Percentiles rank a stretch among this genome's conserved stretches.
phyloP scores from a whole-genome alignment of 495 filamentous ascomycete genomes.

The Glonium stellatum region DNA sequence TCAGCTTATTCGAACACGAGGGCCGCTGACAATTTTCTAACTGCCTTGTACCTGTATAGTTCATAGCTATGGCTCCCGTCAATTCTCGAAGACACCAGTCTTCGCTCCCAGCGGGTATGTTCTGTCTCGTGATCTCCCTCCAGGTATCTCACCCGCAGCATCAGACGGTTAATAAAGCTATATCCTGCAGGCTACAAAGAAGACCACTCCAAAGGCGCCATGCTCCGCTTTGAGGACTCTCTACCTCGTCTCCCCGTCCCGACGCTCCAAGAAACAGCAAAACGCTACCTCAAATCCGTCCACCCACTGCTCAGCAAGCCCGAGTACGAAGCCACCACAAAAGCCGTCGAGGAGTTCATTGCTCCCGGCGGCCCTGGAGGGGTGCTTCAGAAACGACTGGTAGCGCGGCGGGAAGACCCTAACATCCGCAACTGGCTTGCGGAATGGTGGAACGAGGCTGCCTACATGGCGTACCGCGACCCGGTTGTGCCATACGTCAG shows the following conservation, averaged over 20 bases:
- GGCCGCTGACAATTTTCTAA: conserved; percentile 3
- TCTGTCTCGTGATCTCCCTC: conserved; percentile 17
- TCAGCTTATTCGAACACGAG: not conserved
- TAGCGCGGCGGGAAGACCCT: conserved; percentile 75
- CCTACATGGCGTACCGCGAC: conserved; percentile 89
- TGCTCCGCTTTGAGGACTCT: conserved; percentile 95
- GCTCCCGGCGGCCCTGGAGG: conserved; percentile 74
- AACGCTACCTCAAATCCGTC: conserved; percentile 87
- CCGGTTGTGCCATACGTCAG: conserved; percentile 97
- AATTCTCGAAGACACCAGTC: conserved; percentile 52
- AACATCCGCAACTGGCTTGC: conserved; percentile 87
- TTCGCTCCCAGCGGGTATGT: conserved; percentile 48
- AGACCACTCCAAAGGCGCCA: conserved; percentile 81
- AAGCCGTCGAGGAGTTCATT: conserved; percentile 76
- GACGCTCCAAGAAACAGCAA: conserved; percentile 84
- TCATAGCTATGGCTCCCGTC: conserved; percentile 46
- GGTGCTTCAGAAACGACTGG: conserved; percentile 78
- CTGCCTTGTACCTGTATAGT: conserved; percentile 9
- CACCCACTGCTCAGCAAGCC: conserved; percentile 66
- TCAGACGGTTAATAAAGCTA: conserved; percentile 9
- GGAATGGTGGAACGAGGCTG: conserved; percentile 95
- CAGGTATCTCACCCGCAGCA: conserved; percentile 1
- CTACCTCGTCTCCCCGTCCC: conserved; percentile 88
- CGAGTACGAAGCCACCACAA: conserved; percentile 71
- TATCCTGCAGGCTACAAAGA: conserved; percentile 70